phyloP scores from a whole-genome alignment of 371 early-diverging fungal species.

The Phascolomyces articulosus region DNA sequence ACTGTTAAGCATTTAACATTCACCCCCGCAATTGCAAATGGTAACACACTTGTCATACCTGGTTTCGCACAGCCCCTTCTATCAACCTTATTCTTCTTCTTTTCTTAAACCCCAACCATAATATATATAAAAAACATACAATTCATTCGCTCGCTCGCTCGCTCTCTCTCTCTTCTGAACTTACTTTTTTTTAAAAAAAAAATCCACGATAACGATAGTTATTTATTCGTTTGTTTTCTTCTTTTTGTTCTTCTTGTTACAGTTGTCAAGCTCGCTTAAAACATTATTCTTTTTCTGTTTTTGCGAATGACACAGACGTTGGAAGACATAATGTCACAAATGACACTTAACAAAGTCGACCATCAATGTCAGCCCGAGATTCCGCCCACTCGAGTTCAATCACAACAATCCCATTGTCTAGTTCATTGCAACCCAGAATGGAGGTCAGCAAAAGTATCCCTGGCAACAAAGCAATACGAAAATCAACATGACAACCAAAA shows the following conservation, averaged over 20 bases:
- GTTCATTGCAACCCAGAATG: neutral
- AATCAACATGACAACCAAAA: neutral
- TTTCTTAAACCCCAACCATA: neutral
- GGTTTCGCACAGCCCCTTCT: neutral
- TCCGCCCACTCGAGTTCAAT: neutral
- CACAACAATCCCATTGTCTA: neutral
- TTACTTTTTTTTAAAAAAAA: no score
- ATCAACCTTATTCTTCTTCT: neutral
- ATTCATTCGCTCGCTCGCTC: no score
- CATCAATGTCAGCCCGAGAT: neutral
- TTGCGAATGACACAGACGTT: neutral
- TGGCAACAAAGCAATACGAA: neutral
- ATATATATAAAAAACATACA: no score
- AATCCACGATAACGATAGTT: no score
- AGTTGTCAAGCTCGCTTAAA: neutral
- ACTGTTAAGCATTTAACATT: neutral
- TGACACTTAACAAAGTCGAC: neutral
- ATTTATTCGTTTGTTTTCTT: no score
- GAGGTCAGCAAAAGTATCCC: neutral
- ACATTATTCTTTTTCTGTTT: neutral
- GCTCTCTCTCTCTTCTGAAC: no score
- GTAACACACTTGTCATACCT: neutral
- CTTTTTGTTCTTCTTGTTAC: no score
- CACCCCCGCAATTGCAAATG: neutral
- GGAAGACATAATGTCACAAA: neutral